phyloP scores from a whole-genome alignment of 2,329 filamentous ascomycete species.

The Ophiostoma tasmaniense region DNA sequence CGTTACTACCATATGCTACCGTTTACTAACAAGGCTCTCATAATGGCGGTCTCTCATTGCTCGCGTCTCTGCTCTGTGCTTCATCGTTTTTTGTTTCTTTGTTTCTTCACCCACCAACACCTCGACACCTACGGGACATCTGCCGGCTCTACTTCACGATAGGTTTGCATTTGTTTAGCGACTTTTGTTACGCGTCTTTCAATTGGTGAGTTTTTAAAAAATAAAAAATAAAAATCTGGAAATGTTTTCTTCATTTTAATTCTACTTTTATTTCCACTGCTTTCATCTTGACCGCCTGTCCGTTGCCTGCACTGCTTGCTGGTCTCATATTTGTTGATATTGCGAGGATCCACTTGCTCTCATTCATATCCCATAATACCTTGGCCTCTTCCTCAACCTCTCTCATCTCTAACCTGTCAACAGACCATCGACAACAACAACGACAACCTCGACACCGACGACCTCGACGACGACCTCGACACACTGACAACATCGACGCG shows the following conservation, averaged over 20 bases:
- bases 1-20: neutral
- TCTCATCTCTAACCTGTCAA: neutral
- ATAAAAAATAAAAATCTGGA: too few species aligned
- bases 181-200: neutral
- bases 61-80: neutral
- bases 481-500: neutral
- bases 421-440: neutral
- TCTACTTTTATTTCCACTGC: neutral
- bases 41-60: neutral
- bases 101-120: conserved; percentile 10
- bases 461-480: neutral
- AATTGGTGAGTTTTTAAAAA: neutral
- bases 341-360: neutral
- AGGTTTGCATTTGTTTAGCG: neutral
- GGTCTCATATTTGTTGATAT: conserved; percentile 8
- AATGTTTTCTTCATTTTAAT: neutral
- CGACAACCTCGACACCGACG: conserved; percentile 9
- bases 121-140: conserved; percentile 2
- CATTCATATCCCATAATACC: neutral
- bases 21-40: neutral
- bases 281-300: neutral
- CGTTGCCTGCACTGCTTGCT: neutral
- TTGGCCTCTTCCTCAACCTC: neutral
- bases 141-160: neutral
- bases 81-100: neutral